These are phyloP conservation scores for Polygonum aviculare DNA, from an alignment of 148 eudicot species.

Conservation along the genomic window DNA sequence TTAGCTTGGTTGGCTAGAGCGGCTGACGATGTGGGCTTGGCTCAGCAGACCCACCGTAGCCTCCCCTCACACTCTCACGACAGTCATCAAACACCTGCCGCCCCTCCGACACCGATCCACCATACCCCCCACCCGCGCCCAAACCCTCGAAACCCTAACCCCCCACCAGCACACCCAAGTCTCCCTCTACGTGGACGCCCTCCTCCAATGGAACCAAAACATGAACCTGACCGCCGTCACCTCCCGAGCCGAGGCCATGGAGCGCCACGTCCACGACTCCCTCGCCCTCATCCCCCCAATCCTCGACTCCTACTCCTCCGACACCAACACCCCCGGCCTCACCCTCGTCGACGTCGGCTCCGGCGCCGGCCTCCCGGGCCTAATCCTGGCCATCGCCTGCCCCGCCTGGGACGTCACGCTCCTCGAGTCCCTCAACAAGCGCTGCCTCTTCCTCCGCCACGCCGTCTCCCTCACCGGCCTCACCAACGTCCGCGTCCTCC, in stretches of 20 bases:
- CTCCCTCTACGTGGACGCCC: slow-evolving; percentile 55
- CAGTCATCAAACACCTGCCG: slow-evolving; percentile 73
- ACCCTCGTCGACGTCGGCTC: slow-evolving; percentile 77
- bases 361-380: slow-evolving; percentile 90
- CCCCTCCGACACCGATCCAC: not conserved
- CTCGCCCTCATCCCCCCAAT: slow-evolving; percentile 66
- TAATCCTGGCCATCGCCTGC: slow-evolving; percentile 82
- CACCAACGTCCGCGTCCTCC: slow-evolving; percentile 61
- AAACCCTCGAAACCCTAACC: slow-evolving; percentile 44
- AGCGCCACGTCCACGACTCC: slow-evolving; percentile 82
- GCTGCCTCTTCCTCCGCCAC: slow-evolving; percentile 82
- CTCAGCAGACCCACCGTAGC: not conserved
- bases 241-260: slow-evolving; percentile 69
- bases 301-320: slow-evolving; percentile 32
- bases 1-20: no score
- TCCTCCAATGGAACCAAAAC: slow-evolving; percentile 93
- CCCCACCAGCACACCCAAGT: slow-evolving; percentile 47
- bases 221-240: slow-evolving; percentile 85
- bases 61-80: slow-evolving; percentile 32
- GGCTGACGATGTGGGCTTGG: slow-evolving; percentile 14
- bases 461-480: slow-evolving; percentile 47
- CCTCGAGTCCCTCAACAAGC: slow-evolving; percentile 79
- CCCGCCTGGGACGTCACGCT: slow-evolving; percentile 87
- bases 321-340: slow-evolving; percentile 33
- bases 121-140: slow-evolving; percentile 17